Base-by-base conservation (phyloP, 805 yeast species). In the Wickerhamiella azyma region DNA sequence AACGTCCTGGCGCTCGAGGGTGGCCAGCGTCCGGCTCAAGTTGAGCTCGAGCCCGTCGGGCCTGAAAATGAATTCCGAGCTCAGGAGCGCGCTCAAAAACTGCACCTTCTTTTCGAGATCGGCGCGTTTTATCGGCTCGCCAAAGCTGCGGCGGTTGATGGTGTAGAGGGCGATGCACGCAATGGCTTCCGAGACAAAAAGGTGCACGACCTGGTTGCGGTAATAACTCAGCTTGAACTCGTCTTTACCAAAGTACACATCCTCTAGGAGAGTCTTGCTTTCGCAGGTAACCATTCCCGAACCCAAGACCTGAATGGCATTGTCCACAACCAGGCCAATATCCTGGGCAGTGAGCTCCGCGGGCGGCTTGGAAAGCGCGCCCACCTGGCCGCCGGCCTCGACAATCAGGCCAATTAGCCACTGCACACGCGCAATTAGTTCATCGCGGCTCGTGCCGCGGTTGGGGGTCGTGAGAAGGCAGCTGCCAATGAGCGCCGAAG, bases 201-300 rank as follows among this genome's bases (percentile, higher is more conserved):
- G 57, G 57, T 75, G 80, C 37, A 75, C 72, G 9, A 70, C 62
- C 56, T 74, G 71, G 58, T 76, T 76, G 51, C 79, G 73, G 60
- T 75, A 76, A 55, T 73, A 76, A 37, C 74, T 65, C 36, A 76
- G 65, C 59, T 74, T 79, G 60, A 76, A 71, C 9, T 75, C 62
- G 51, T 73, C 76, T 43, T 65, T 66, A 26, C 77, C 63, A 39
- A 45, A 52, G 53, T 60, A 66, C 18, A 66, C 65, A 18, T 64
- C 54, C 49, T 66, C 71, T 13, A 66, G 52, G 43, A 66, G 50
- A 26, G 56, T 60, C 50, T 58, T 56, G 24, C 50, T 53, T 26
- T 58, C 60, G 9, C 51, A 52, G 9, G 60, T 59, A 2, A 66
- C 68, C 29, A 66, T 51, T 24, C 62, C 61, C n/a, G 55, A 36